A percentile compares a stretch with the other conserved stretches of the same genome.
phyloP scores from a whole-genome alignment of 106 monocot species.

The Phalaenopsis aphrodite region DNA sequence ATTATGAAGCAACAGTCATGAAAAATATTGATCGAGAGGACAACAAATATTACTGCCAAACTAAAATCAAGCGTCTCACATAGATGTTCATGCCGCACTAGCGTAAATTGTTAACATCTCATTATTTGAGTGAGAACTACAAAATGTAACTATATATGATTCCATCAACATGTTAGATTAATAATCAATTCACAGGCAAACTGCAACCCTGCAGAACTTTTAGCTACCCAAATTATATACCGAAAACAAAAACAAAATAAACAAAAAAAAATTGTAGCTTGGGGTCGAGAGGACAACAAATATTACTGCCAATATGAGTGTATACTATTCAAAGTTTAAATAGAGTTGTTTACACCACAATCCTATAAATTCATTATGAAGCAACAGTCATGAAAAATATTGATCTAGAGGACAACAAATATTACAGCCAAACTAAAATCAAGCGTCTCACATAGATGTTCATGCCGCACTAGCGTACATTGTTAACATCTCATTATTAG shows the following conservation, averaged over 20 bases:
- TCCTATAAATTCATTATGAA: too few relatives aligned
- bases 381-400: too few relatives aligned
- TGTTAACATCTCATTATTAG: not conserved
- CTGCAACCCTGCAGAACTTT: not conserved
- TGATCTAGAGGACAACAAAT: too few relatives aligned
- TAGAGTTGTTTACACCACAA: too few relatives aligned
- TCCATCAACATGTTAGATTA: not conserved
- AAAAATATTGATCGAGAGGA: too few relatives aligned
- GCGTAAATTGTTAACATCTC: not conserved
- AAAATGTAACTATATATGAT: not conserved
- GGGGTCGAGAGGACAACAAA: not conserved
- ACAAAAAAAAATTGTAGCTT: not conserved
- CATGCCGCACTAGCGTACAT: not conserved
- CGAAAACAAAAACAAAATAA: not conserved
- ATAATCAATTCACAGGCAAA: too few relatives aligned
- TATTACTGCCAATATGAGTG: too few relatives aligned
- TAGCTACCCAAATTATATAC: not conserved
- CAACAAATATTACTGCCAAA: too few relatives aligned
- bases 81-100: not conserved
- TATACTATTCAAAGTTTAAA: too few relatives aligned
- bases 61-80: too few relatives aligned
- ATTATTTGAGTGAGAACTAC: not conserved
- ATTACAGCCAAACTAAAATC: too few relatives aligned
- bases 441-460: not conserved
- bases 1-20: too few relatives aligned